Conservation (phyloP, 1,284 basidiomycete species). For the Neonothopanus nambi region DNA sequence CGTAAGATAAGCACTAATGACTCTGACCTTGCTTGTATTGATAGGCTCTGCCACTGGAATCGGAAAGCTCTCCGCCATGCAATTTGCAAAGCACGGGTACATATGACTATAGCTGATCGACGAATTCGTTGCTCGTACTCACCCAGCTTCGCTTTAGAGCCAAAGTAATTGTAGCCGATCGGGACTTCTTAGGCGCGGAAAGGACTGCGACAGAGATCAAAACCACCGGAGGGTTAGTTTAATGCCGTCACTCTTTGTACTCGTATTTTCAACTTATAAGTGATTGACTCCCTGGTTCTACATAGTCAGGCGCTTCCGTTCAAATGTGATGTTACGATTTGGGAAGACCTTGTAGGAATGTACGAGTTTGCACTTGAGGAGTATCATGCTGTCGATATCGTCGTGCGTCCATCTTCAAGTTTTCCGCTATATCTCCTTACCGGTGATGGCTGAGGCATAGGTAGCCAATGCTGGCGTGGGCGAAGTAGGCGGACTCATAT, state of each 20-base stretch:
- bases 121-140: not conserved
- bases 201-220: conserved; percentile 30
- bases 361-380: conserved; percentile 35
- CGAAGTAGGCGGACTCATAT: conserved; percentile 39
- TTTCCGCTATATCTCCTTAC: too few species aligned
- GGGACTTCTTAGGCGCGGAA: conserved; percentile 27
- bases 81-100: conserved; percentile 33
- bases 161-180: conserved; percentile 41
- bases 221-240: conserved; percentile 42
- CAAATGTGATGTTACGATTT: conserved; percentile 38
- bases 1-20: not conserved
- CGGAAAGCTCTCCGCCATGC: conserved; percentile 30
- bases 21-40: not conserved
- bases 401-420: conserved; percentile 12
- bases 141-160: conserved; percentile 31
- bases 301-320: conserved; percentile 32
- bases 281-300: not conserved
- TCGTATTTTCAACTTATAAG: too few species aligned
- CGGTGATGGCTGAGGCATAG: conserved; percentile 27
- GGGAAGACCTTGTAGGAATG: conserved; percentile 40
- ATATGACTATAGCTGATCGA: too few species aligned
- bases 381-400: conserved; percentile 37
- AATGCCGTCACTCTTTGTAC: not conserved
- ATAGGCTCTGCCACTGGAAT: conserved; percentile 39
- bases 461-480: conserved; percentile 57